Evolutionary conservation across 495 filamentous ascomycete species (phyloP).

Genomic region (Articulospora tetracladia): DNA sequence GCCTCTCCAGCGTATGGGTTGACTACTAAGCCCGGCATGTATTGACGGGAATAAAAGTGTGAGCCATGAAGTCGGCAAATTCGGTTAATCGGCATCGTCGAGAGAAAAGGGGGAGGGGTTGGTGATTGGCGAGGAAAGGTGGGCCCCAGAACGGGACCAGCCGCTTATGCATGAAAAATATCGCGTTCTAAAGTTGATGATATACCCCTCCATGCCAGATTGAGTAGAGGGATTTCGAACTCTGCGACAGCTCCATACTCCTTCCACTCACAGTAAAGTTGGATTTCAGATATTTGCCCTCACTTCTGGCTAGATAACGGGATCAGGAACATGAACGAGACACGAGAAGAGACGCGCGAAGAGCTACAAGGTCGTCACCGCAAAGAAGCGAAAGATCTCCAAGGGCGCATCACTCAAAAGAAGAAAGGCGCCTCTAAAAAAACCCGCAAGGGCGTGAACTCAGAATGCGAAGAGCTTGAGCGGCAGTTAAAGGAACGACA

Average conservation of each 20-base stretch:
- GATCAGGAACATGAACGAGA: not conserved
- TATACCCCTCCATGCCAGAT: not conserved
- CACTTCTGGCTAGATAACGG: not conserved
- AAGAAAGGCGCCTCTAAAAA: slow-evolving; percentile 96
- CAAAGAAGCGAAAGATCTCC: slow-evolving; percentile 85
- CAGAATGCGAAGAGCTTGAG: slow-evolving; percentile 77
- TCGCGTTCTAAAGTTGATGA: not conserved
- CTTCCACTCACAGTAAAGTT: no score
- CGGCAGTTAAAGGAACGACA: slow-evolving; percentile 64
- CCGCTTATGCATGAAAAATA: not conserved
- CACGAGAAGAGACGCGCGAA: slow-evolving; percentile 53
- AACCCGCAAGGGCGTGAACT: slow-evolving; percentile 83
- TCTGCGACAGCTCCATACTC: no score
- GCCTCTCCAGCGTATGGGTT: no score
- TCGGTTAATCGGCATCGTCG: not conserved
- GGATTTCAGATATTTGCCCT: no score
- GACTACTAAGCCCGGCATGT: no score
- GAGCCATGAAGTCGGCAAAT: not conserved
- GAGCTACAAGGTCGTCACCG: slow-evolving; percentile 74
- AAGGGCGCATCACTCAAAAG: slow-evolving; percentile 81
- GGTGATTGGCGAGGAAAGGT: not conserved
- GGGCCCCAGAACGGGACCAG: not conserved
- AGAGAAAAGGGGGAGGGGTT: not conserved
- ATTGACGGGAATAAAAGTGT: not conserved
- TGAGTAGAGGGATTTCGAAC: no score